Evolutionary conservation across 1,284 basidiomycete species (phyloP).

Genomic region (Ceratobasidium papillatum): DNA sequence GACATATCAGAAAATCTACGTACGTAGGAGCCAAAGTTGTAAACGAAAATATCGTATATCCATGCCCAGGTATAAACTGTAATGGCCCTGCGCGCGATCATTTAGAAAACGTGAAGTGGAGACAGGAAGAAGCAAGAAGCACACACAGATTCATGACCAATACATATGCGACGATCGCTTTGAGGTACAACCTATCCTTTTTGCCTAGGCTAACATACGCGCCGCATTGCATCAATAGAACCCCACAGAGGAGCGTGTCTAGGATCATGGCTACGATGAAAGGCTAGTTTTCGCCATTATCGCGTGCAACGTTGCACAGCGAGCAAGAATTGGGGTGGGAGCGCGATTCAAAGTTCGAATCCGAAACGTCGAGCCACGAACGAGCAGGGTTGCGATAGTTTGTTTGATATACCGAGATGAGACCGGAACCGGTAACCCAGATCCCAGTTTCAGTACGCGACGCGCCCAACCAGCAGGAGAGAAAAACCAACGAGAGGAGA

Average conservation of each 20-base stretch:
- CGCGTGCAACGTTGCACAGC: neutral
- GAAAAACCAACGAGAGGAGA: neutral
- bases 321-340: neutral
- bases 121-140: neutral
- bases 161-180: constrained; percentile 35
- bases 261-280: constrained; percentile 28
- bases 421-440: neutral
- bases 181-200: constrained; percentile 11
- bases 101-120: neutral
- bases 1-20: neutral
- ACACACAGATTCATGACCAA: constrained; percentile 40
- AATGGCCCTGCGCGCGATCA: constrained; percentile 12
- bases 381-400: neutral
- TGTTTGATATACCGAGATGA: neutral
- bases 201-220: neutral
- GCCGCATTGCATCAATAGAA: constrained; percentile 39
- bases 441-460: neutral
- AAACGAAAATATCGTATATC: constrained; percentile 35
- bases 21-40: constrained; percentile 32
- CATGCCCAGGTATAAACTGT: constrained; percentile 33
- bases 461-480: neutral
- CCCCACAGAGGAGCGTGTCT: constrained; percentile 19
- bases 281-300: neutral
- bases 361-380: neutral
- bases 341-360: neutral